A percentile compares a stretch with the other conserved stretches of the same genome.
Conservation (phyloP, 148 eudicot species). For the Chenopodium formosanum region DNA sequence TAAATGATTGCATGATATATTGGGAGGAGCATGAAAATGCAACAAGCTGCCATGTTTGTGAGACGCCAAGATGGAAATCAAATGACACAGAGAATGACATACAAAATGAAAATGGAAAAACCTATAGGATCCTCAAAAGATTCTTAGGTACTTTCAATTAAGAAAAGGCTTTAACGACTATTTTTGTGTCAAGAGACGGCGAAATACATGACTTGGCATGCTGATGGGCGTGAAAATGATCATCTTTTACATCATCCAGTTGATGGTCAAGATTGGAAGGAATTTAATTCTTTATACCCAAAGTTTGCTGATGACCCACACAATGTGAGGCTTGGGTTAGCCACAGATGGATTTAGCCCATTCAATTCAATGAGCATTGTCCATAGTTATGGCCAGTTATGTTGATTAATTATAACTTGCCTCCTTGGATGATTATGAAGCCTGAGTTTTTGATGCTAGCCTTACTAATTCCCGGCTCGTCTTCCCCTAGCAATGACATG, state of each 20-base stretch:
- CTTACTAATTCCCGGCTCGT: too few species aligned
- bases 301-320: not conserved
- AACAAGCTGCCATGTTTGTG: slow-evolving; percentile 1
- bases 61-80: not conserved
- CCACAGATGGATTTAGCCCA: slow-evolving; percentile 13
- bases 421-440: too few species aligned
- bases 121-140: not conserved
- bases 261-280: slow-evolving; percentile 13
- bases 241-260: not conserved
- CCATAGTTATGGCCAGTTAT: too few species aligned
- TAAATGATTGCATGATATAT: not conserved
- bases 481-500: too few species aligned
- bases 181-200: slow-evolving; percentile 2
- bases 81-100: not conserved
- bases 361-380: not conserved
- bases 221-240: not conserved
- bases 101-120: not conserved
- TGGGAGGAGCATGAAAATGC: not conserved
- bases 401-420: too few species aligned
- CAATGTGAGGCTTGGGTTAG: slow-evolving; percentile 2
- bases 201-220: slow-evolving; percentile 4
- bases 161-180: not conserved
- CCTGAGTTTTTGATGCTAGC: too few species aligned
- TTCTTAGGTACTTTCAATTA: not conserved
- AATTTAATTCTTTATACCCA: not conserved